Percentiles rank a stretch among this genome's conserved stretches.
Conservation (phyloP, 306 rosid genomes). For the Rosa rugosa region DNA sequence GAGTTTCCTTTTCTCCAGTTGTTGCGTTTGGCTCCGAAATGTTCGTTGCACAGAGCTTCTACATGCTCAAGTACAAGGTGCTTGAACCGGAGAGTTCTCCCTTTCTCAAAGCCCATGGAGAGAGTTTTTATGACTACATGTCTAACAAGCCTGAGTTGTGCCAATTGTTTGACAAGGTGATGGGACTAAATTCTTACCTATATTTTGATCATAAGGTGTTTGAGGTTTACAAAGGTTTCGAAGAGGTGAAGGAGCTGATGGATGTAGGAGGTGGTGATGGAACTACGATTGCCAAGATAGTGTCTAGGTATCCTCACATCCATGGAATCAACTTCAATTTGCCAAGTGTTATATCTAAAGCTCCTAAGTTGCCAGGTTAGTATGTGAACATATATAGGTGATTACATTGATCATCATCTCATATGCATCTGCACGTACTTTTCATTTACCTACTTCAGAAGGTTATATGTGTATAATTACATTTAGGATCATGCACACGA, state of each 20-base stretch:
- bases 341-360: not conserved
- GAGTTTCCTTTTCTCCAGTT: not conserved
- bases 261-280: conserved; percentile 27
- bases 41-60: not conserved
- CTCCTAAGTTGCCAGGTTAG: conserved; percentile 3
- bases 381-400: not conserved
- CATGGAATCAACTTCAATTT: conserved; percentile 19
- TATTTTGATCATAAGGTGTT: not conserved
- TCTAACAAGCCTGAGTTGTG: not conserved
- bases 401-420: no score
- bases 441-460: no score
- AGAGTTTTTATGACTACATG: not conserved
- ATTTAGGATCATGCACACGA: no score
- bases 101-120: conserved; percentile 4
- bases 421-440: not conserved
- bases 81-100: conserved; percentile 8
- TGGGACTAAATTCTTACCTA: not conserved
- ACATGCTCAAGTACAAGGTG: conserved; percentile 7
- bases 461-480: no score
- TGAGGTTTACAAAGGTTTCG: conserved; percentile 17
- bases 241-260: conserved; percentile 10
- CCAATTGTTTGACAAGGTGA: not conserved
- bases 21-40: not conserved
- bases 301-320: conserved; percentile 19
- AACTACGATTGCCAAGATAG: not conserved